These are phyloP conservation scores for Penicillium sumatraense DNA, from an alignment of 2,329 filamentous ascomycete species.

Conservation along the genomic window DNA sequence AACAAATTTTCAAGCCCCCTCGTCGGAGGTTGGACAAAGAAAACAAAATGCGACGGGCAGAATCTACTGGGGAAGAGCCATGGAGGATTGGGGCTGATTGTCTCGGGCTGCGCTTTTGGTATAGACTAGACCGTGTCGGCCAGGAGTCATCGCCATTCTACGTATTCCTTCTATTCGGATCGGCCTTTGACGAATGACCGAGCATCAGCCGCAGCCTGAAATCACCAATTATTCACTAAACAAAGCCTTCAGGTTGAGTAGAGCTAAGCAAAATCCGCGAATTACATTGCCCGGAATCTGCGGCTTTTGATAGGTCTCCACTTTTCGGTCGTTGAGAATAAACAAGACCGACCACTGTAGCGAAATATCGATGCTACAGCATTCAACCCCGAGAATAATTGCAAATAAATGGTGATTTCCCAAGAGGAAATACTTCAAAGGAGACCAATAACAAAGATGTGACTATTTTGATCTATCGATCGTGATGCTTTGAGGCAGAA, in stretches of 20 bases:
- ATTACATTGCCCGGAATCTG: neutral
- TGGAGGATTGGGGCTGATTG: neutral
- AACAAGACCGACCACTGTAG: too few relatives aligned
- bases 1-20: neutral
- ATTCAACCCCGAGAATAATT: too few relatives aligned
- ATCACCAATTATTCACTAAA: slow-evolving; percentile 52
- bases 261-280: neutral
- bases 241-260: slow-evolving; percentile 39
- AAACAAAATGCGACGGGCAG: neutral
- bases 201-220: slow-evolving; percentile 35
- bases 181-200: neutral
- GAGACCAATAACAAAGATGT: too few relatives aligned
- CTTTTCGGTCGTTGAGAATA: neutral
- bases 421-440: too few relatives aligned
- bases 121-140: neutral
- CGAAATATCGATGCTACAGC: too few relatives aligned
- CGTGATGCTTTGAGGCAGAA: too few relatives aligned
- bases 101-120: neutral
- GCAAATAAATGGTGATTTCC: too few relatives aligned
- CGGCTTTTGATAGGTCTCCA: neutral
- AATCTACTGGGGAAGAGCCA: neutral
- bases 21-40: neutral
- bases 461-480: too few relatives aligned
- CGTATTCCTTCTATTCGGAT: neutral
- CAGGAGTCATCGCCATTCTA: neutral